A percentile compares a stretch with the other conserved stretches of the same genome.
These are phyloP conservation scores for Trametes coccinea DNA, from an alignment of 768 basidiomycete species.

Conservation along the genomic window DNA sequence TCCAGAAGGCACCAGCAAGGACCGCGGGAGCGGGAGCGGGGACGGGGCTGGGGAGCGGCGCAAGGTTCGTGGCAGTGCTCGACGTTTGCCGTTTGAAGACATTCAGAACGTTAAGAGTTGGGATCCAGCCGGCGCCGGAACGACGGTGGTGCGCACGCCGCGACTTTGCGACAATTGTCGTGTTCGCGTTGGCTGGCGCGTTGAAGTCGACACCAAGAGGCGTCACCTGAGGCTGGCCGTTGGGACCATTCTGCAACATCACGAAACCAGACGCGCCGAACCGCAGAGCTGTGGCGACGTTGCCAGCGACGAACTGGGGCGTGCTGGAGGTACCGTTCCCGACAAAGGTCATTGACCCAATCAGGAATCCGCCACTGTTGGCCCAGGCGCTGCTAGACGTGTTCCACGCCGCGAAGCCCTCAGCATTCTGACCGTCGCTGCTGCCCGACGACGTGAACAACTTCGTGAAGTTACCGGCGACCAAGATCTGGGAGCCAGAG, in stretches of 20 bases:
- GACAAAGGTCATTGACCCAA: slow-evolving; percentile 69
- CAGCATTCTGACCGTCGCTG: slow-evolving; percentile 33
- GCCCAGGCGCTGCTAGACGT: slow-evolving; percentile 61
- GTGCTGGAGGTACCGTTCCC: slow-evolving; percentile 60
- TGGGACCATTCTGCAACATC: slow-evolving; percentile 65
- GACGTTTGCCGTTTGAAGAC: slow-evolving; percentile 56
- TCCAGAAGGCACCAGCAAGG: slow-evolving; percentile 88
- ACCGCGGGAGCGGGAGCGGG: slow-evolving; percentile 75
- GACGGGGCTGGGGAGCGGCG: slow-evolving; percentile 55
- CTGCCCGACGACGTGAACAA: slow-evolving; percentile 38
- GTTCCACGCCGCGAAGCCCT: slow-evolving; percentile 81
- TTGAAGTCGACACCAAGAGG: slow-evolving; percentile 62
- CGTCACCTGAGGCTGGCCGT: slow-evolving; percentile 53
- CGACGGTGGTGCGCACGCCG: slow-evolving; percentile 42
- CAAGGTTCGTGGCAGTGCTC: slow-evolving; percentile 33
- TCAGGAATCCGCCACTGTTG: slow-evolving; percentile 71
- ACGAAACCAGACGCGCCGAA: slow-evolving; percentile 83
- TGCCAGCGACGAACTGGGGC: slow-evolving; percentile 70
- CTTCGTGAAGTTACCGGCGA: slow-evolving; percentile 76
- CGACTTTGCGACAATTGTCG: slow-evolving; percentile 34
- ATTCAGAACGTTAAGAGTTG: slow-evolving; percentile 41
- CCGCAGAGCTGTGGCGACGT: slow-evolving; percentile 51
- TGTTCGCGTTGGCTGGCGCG: slow-evolving; percentile 30
- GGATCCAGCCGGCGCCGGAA: slow-evolving; percentile 47
- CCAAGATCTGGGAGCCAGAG: slow-evolving; percentile 51